phyloP scores from a whole-genome alignment of 371 early-diverging fungal genomes.

The Mortierella sp. region DNA sequence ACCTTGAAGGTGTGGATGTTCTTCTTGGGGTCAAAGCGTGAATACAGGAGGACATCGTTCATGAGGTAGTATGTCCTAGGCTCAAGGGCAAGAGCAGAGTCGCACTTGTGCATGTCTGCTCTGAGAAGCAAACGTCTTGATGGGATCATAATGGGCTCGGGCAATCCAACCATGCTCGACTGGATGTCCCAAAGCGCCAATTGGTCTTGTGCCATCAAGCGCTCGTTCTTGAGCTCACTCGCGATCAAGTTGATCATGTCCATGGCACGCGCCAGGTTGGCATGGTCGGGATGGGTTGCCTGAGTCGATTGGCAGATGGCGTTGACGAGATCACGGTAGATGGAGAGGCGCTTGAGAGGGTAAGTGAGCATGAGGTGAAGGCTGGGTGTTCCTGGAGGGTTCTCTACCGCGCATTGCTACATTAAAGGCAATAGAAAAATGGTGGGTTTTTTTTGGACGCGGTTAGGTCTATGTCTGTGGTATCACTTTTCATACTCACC shows the following conservation, averaged over 20 bases:
- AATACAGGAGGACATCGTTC: constrained; percentile 54
- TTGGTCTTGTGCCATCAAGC: constrained; percentile 44
- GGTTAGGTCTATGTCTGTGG: neutral
- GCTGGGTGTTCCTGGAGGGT: constrained; percentile 51
- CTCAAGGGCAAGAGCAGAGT: constrained; percentile 45
- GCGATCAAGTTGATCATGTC: constrained; percentile 30
- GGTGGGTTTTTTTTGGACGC: neutral
- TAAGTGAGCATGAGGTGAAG: constrained; percentile 49
- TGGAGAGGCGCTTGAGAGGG: constrained; percentile 41
- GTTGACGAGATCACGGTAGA: constrained; percentile 36
- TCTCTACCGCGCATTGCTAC: constrained; percentile 40
- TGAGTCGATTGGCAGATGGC: constrained; percentile 46
- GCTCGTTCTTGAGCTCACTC: constrained; percentile 29
- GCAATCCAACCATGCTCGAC: constrained; percentile 41
- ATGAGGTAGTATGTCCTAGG: constrained; percentile 50
- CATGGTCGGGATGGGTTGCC: constrained; percentile 46
- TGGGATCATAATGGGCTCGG: constrained; percentile 55
- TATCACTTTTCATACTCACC: neutral
- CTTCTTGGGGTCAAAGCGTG: constrained; percentile 54
- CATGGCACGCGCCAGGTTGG: constrained; percentile 38
- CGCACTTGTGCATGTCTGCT: constrained; percentile 54
- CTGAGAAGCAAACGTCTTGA: constrained; percentile 44
- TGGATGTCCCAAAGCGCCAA: constrained; percentile 51
- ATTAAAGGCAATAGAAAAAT: neutral
- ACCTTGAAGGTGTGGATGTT: constrained; percentile 52